These are phyloP conservation scores for Globisporangium sylvaticum DNA, from an alignment of 352 stramenopile species.

Conservation along the genomic window DNA sequence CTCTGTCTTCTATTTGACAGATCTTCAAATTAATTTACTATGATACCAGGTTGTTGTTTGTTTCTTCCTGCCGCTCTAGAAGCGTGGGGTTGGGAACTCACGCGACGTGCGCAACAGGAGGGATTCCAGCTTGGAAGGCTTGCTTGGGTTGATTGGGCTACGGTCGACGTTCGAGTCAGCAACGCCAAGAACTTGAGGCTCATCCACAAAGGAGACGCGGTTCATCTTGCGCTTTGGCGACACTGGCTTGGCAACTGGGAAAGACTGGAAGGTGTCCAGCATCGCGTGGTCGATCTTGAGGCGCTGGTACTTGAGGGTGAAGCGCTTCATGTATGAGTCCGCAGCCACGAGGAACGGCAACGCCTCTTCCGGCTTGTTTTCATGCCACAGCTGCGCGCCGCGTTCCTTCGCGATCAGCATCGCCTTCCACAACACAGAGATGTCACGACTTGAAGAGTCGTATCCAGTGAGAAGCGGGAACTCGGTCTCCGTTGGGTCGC, in stretches of 20 bases:
- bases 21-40: constrained; percentile 13
- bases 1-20: constrained; percentile 13
- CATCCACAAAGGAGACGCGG: constrained; percentile 64
- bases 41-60: constrained; percentile 8
- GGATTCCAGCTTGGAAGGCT: constrained; percentile 81
- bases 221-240: constrained; percentile 29
- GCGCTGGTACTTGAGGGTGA: constrained; percentile 84
- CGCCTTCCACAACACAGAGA: constrained; percentile 77
- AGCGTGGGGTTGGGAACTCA: constrained; percentile 73
- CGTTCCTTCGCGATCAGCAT: constrained; percentile 77
- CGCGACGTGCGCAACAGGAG: constrained; percentile 77
- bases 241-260: background rate
- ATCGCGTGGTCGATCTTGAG: constrained; percentile 84
- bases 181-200: constrained; percentile 59
- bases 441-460: constrained; percentile 59
- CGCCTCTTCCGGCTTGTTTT: constrained; percentile 82
- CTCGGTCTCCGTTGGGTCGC: constrained; percentile 40
- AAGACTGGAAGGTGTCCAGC: constrained; percentile 56
- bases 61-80: constrained; percentile 32
- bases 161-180: constrained; percentile 74
- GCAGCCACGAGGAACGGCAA: constrained; percentile 73
- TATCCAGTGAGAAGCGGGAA: constrained; percentile 66
- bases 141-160: constrained; percentile 66
- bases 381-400: constrained; percentile 80
- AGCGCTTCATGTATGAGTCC: constrained; percentile 88